Percentiles rank a stretch among this genome's conserved stretches.
Conservation (phyloP, 2,329 filamentous ascomycete species). For the Periconia digitata region DNA sequence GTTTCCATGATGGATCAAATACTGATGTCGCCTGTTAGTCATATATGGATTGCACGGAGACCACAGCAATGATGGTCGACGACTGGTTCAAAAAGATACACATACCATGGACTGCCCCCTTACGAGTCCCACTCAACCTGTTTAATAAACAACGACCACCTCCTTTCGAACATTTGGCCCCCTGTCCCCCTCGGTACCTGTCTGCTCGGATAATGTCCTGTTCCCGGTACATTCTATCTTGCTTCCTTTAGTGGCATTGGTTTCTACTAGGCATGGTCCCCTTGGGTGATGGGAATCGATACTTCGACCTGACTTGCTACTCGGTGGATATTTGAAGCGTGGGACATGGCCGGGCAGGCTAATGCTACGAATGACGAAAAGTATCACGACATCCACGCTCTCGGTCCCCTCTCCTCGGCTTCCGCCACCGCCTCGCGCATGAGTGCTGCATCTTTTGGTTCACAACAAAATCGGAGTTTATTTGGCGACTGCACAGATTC, state of each 20-base stretch:
- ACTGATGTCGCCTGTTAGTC: conserved; percentile 41
- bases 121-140: conserved; percentile 9
- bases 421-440: background rate
- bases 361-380: conserved; percentile 4
- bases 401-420: conserved; percentile 8
- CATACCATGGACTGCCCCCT: conserved; percentile 15
- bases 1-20: no score
- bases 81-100: conserved; percentile 11
- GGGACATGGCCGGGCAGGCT: no score
- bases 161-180: background rate
- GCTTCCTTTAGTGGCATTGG: no score
- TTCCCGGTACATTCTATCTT: conserved; percentile 6
- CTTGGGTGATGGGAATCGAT: no score
- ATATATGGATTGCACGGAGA: conserved; percentile 52
- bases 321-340: no score
- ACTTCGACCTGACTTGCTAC: no score
- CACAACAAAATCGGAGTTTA: conserved; percentile 29
- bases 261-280: no score
- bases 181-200: conserved; percentile 6
- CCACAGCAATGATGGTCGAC: conserved; percentile 42
- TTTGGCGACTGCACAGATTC: conserved; percentile 19
- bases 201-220: conserved; percentile 8
- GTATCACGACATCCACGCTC: conserved; percentile 3
- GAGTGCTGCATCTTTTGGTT: conserved; percentile 13
- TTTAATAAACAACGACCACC: no score